Evolutionary conservation across 2,329 filamentous ascomycete species (phyloP).

Genomic region (Pleoardoris graminearum): DNA sequence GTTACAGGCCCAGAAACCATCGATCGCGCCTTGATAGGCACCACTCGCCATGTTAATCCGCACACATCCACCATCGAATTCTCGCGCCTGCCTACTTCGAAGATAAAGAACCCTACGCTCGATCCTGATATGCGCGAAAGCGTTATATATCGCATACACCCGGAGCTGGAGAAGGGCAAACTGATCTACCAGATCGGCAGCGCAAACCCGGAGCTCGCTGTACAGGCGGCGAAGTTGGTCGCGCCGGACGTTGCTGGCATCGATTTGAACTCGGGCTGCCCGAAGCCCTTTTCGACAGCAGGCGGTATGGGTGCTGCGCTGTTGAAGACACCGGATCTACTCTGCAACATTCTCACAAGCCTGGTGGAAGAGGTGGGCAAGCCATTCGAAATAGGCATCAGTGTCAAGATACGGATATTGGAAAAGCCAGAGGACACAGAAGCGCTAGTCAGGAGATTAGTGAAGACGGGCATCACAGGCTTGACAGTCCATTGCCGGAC

Average conservation of each 20-base stretch:
- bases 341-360: slow-evolving; percentile 80
- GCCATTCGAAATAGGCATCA: slow-evolving; percentile 86
- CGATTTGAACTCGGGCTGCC: slow-evolving; percentile 97
- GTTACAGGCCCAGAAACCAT: slow-evolving; percentile 83
- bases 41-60: slow-evolving; percentile 74
- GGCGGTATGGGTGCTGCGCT: slow-evolving; percentile 96
- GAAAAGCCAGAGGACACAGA: slow-evolving; percentile 76
- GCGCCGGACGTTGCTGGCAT: slow-evolving; percentile 89
- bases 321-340: slow-evolving; percentile 78
- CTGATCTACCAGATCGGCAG: slow-evolving; percentile 94
- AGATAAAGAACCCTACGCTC: slow-evolving; percentile 61
- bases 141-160: slow-evolving; percentile 83
- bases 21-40: slow-evolving; percentile 88
- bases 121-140: slow-evolving; percentile 60
- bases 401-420: slow-evolving; percentile 92
- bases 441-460: slow-evolving; percentile 74
- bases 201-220: slow-evolving; percentile 77
- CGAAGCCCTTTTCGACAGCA: slow-evolving; percentile 91
- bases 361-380: slow-evolving; percentile 77
- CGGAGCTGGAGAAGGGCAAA: slow-evolving; percentile 70
- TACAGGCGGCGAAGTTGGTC: slow-evolving; percentile 80
- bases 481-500: slow-evolving; percentile 95
- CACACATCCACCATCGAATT: slow-evolving; percentile 82
- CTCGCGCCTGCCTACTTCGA: slow-evolving; percentile 73
- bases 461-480: slow-evolving; percentile 85